Base-by-base conservation (phyloP, 345 rosid genomes). In the Alliaria petiolata region DNA sequence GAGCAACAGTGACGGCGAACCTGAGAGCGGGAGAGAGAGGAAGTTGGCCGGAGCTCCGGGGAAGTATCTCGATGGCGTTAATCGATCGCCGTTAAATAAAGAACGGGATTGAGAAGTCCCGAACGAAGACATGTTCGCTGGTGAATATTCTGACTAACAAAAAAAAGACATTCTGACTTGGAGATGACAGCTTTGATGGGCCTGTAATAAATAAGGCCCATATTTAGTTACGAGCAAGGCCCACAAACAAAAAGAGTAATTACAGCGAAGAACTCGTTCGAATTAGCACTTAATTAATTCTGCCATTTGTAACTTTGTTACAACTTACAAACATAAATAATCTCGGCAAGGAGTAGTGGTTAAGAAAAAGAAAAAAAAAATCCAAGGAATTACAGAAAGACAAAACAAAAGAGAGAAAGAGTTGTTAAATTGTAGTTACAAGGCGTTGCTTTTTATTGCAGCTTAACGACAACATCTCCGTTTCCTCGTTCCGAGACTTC, bases 401-500 rank as follows among this genome's bases (percentile, higher is more conserved):
- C n/a, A 35, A 38, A 30, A 26, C 12, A 15, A 33, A 69, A 33
- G 2, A 16, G 12, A 49, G 16, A 16, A 45, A 46, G n/a, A 38
- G 20, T 63, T 72, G 70, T 43, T 62, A 62, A 43, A 30, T 3
- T 42, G 62, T 65, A 67, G 84, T 83, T 85, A 89, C 91, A 75
- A 83, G 68, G 95, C 87, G 85, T 77, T 83, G 91, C 67, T 87
- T 93, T 83, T 87, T 93, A 69, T 31, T 46, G 53, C 83, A 89
- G 40, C 81, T 84, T 14, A 85, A 44, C 8, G 83, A 67, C 69
- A 82, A 67, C 69, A 83, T 44, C 66, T 85, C 92, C 79, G 76
- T 71, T 70, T 84, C 91, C 70, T 84, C 91, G n/a, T 59, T 50
- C 68, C 33, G 78, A n/a, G n/a, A n/a, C 76, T 58, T 83, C 70